Conservation (phyloP, 345 rosid species). For the Citrus reticulata region DNA sequence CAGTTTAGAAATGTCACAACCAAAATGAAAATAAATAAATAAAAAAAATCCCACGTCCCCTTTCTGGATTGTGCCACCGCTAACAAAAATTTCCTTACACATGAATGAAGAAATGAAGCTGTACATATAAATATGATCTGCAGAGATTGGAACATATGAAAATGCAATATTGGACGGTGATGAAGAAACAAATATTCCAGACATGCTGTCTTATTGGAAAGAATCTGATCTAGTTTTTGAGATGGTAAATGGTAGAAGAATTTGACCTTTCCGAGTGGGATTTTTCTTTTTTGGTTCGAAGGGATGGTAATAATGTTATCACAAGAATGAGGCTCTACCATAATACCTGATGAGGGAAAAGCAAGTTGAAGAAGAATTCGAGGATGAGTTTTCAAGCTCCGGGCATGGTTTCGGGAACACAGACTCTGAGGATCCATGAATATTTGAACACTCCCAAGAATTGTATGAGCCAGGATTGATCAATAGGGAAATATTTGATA, state of each 20-base stretch:
- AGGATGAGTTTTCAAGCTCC: slow-evolving; percentile 38
- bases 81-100: slow-evolving; percentile 63
- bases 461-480: slow-evolving; percentile 25
- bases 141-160: slow-evolving; percentile 29
- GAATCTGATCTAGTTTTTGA: slow-evolving; percentile 39
- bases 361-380: slow-evolving; percentile 35
- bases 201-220: slow-evolving; percentile 46
- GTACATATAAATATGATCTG: slow-evolving; percentile 65
- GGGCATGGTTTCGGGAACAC: slow-evolving; percentile 70
- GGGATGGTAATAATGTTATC: slow-evolving; percentile 18
- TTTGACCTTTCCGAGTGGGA: background rate
- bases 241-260: slow-evolving; percentile 19
- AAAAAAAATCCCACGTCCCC: background rate
- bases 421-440: slow-evolving; percentile 64
- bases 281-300: background rate
- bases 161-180: slow-evolving; percentile 16
- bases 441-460: slow-evolving; percentile 70
- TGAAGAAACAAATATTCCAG: slow-evolving; percentile 31
- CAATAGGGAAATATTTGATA: slow-evolving; percentile 50
- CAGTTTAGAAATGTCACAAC: slow-evolving; percentile 7
- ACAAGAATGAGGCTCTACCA: slow-evolving; percentile 48
- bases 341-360: slow-evolving; percentile 14
- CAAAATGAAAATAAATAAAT: background rate
- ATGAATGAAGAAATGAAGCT: slow-evolving; percentile 84
- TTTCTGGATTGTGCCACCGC: slow-evolving; percentile 25